Evolutionary conservation across 257 asterid species (phyloP), one percentile per base, ranked within the genome.

Genomic region (Solanum sejunctum): DNA sequence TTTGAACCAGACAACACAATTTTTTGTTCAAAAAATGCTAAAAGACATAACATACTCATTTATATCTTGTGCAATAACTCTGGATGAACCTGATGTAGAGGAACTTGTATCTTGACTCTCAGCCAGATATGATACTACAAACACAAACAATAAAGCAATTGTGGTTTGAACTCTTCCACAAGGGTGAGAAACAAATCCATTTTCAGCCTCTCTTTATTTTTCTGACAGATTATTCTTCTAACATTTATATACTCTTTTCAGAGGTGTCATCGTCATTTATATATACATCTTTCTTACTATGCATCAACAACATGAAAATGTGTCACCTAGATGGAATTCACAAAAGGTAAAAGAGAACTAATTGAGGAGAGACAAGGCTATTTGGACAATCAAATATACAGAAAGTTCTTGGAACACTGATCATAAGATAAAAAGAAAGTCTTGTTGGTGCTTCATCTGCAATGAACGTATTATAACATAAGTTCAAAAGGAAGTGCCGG

Each of bases 41-140:
- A 7, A 60, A 61, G 80, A 85, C 56, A 45, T 43, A 20, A 84
- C 88, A 55, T 94, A 94, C 99, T 94, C 98, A 21, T 91, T 88
- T 80, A 87, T 86, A 84, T 94, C 99, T 91, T 91, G 95, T 54
- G 93, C 89, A 64, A 90, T 87, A 88, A 91, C 86, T 89, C 90
- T 90, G 18, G 98, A 90, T 39, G 97, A 95, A 64, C 93, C 87
- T 17, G 95, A 91, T 23, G 92, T 91, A 58, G 98, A 93, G 43
- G 98, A 94, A 60, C 93, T 95, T 4, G 95, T 94, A 83, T 94
- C 99, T 89, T 89, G 98, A 89, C 93, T 94, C 91, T 95, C 98
- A 3, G 93, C 97, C 32, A 83, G 84, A 84, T 94, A 92, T 16
- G 98, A 92, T 66, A 90, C 97, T 92, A 94, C 89, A 85, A 89